Base-by-base conservation (phyloP, 371 early-diverging fungal genomes). In the Haplosporangium sp. region DNA sequence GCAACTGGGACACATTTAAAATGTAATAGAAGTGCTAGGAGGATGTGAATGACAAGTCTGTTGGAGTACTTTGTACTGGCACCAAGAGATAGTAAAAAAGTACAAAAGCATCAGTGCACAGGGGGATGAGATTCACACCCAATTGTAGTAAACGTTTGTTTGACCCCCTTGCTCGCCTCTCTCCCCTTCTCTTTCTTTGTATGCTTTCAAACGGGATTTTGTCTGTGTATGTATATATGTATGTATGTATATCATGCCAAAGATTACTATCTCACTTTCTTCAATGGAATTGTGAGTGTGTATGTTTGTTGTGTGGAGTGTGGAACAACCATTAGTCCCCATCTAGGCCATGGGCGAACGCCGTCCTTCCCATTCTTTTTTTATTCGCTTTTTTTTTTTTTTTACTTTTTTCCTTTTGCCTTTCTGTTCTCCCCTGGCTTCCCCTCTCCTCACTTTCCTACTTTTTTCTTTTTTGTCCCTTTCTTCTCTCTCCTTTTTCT, bases 161-260 rank as follows among this genome's bases (percentile, higher is more conserved):
- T 37, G 63, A 48, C 63, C 50, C 40, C 63, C 19, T 59, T 59
- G 40, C 59, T 59, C 58, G 58, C 15, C 38, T 38, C 10, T 58
- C 59, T 9, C 27, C 27, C 27, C 27, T 19, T n/a, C 34, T 53
- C 40, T 59, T 19, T 13, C n/a, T 59, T 4, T 39, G 20, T 37
- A 19, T 9, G 19, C 19, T 53, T n/a, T n/a, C 19, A 9, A 3
- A 3, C 19, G 19, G 59, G 40, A n/a, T 17, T n/a, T 37, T 27
- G n/a, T 10, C 5, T 7, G 9, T 3, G 35, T 15, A 55, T 27
- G 20, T 55, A 34, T 8, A 55, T 55, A 5, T 55, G 17, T 35
- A 34, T 17, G 35, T 27, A 13, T 35, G 2, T 34, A 6, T 55
- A 5, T 44, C 10, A 10, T 42, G 15, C 15, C 15, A 3, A 45